Percentiles rank a stretch among this genome's conserved stretches.
phyloP scores from a whole-genome alignment of 148 eudicot genomes.

The Simmondsia chinensis region DNA sequence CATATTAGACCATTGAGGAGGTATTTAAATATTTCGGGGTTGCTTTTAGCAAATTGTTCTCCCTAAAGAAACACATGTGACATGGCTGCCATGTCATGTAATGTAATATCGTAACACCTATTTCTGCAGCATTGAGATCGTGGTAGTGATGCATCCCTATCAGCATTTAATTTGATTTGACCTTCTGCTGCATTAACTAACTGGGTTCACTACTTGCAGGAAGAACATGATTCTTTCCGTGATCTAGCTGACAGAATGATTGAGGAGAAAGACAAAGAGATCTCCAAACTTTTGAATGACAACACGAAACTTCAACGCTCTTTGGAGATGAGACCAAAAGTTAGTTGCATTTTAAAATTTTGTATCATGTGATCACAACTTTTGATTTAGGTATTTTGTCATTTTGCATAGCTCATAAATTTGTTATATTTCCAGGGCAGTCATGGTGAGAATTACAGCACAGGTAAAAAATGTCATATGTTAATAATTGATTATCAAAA shows the following conservation, averaged over 20 bases:
- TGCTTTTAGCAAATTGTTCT: too few species aligned
- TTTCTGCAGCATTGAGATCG: too few species aligned
- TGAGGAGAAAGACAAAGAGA: conserved; percentile 92
- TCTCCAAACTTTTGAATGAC: conserved; percentile 65
- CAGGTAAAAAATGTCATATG: too few species aligned
- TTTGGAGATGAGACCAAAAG: conserved; percentile 35
- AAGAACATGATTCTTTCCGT: conserved; percentile 82
- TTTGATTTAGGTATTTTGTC: too few species aligned
- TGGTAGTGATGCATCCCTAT: too few species aligned
- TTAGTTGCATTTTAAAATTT: conserved; percentile 4
- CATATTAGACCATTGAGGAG: too few species aligned
- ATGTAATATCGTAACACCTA: too few species aligned
- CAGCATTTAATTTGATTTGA: conserved; percentile 14
- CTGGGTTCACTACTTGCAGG: conserved; percentile 35
- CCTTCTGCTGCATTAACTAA: conserved; percentile 7
- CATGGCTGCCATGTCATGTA: too few species aligned
- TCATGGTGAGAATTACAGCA: conserved; percentile 13
- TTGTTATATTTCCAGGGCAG: conserved; percentile 13
- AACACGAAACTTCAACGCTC: conserved; percentile 59
- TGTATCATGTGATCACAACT: conserved; percentile 5
- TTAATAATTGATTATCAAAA: too few species aligned
- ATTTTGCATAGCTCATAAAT: too few species aligned
- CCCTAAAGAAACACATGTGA: too few species aligned
- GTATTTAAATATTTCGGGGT: too few species aligned
- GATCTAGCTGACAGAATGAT: conserved; percentile 96